These are phyloP conservation scores for Podaxis sp. DNA, from an alignment of 768 basidiomycete genomes.

Conservation along the genomic window DNA sequence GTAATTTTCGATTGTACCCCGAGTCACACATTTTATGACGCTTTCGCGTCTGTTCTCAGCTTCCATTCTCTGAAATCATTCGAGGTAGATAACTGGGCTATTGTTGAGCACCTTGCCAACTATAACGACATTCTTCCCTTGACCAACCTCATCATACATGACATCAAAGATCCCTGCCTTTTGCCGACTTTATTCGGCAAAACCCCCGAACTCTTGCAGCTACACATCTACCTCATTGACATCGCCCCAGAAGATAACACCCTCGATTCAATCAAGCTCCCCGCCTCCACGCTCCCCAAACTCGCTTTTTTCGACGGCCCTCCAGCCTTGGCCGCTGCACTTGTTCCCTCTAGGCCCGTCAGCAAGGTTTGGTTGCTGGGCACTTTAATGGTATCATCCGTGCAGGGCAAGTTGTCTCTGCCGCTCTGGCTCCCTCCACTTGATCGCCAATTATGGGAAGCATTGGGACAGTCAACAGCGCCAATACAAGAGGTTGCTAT, in stretches of 20 bases:
- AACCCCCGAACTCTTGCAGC: neutral
- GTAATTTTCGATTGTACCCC: neutral
- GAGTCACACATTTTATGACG: neutral
- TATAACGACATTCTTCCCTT: neutral
- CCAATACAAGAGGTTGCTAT: neutral
- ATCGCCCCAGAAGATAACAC: neutral
- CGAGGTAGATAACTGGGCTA: slow-evolving; percentile 5
- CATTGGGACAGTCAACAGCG: neutral
- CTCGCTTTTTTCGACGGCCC: slow-evolving; percentile 9
- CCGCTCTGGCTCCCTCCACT: neutral
- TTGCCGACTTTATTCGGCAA: neutral
- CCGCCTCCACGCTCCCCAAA: neutral
- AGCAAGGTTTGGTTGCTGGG: slow-evolving; percentile 7
- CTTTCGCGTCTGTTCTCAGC: neutral
- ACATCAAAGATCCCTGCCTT: neutral
- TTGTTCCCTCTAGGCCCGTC: slow-evolving; percentile 2
- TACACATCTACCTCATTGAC: slow-evolving; percentile 6
- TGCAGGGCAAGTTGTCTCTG: neutral
- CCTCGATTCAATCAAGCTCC: neutral
- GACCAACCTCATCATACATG: neutral
- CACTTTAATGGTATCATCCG: neutral
- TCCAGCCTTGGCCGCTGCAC: neutral
- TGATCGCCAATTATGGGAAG: neutral
- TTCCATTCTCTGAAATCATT: neutral
- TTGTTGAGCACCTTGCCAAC: neutral